Evolutionary conservation across 1,284 basidiomycete genomes (phyloP).

Genomic region (Trametes sp.): DNA sequence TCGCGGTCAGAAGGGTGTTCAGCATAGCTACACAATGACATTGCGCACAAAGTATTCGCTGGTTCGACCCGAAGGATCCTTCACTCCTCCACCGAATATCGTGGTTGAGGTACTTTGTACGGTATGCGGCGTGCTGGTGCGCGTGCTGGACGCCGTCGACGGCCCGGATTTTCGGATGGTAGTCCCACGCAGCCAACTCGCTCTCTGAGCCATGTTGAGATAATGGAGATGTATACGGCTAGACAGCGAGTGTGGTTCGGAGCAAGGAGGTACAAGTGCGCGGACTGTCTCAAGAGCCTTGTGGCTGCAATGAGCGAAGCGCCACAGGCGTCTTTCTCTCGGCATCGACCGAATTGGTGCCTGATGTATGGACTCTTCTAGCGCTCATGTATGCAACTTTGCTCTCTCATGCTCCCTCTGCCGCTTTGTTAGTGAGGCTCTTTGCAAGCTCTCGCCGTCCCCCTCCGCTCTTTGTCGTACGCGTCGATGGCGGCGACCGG

Average conservation of each 20-base stretch:
- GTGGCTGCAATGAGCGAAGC: no score
- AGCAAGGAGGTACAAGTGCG: background rate
- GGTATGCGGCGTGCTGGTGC: conserved; percentile 68
- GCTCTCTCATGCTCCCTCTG: no score
- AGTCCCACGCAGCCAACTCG: conserved; percentile 72
- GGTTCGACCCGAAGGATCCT: conserved; percentile 81
- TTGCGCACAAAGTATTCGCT: conserved; percentile 75
- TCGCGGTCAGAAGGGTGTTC: background rate
- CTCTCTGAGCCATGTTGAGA: conserved; percentile 25
- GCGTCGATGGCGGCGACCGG: background rate
- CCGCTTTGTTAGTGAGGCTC: no score
- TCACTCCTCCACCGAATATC: conserved; percentile 80
- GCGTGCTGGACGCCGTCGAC: conserved; percentile 53
- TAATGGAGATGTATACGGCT: background rate
- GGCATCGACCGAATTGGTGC: no score
- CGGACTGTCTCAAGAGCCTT: background rate
- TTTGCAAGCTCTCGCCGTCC: no score
- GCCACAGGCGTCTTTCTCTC: no score
- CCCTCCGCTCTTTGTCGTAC: no score
- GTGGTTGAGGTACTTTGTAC: conserved; percentile 74
- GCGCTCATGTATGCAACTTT: no score
- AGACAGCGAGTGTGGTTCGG: background rate
- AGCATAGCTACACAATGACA: background rate
- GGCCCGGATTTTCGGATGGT: conserved; percentile 71
- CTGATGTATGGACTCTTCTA: no score